A percentile compares a stretch with the other conserved stretches of the same genome.
Evolutionary conservation across 441 rosid genomes (phyloP).

Genomic region (Flueggea neowawraea): DNA sequence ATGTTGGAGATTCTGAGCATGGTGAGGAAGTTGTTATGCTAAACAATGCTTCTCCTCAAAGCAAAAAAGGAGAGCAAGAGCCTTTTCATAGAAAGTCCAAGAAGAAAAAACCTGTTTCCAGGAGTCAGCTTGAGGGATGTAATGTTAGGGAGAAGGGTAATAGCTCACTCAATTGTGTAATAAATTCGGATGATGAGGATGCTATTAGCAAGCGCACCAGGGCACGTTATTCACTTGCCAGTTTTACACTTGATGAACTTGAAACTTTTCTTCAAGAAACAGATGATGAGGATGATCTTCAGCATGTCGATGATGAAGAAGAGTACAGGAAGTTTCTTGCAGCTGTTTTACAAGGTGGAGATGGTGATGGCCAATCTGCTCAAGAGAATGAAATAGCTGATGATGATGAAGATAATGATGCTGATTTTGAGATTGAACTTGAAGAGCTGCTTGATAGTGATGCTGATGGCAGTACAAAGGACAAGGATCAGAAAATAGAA

Average conservation of each 20-base stretch:
- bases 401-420: slow-evolving; percentile 89
- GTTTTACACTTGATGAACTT: slow-evolving; percentile 96
- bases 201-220: slow-evolving; percentile 93
- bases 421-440: slow-evolving; percentile 96
- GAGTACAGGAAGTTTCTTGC: slow-evolving; percentile 94
- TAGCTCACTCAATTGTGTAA: too few species aligned
- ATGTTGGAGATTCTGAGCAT: slow-evolving; percentile 36
- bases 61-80: slow-evolving; percentile 15
- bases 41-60: slow-evolving; percentile 24
- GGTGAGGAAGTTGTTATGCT: slow-evolving; percentile 43
- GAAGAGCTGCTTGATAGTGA: slow-evolving; percentile 97
- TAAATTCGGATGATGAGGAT: slow-evolving; percentile 38
- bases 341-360: slow-evolving; percentile 70
- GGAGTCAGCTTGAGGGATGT: too few species aligned
- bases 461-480: slow-evolving; percentile 51
- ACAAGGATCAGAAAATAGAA: slow-evolving; percentile 28
- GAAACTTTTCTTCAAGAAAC: slow-evolving; percentile 98
- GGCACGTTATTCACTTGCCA: slow-evolving; percentile 82
- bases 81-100: slow-evolving; percentile 12
- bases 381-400: slow-evolving; percentile 40
- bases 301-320: slow-evolving; percentile 82
- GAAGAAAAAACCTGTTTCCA: slow-evolving; percentile 19
- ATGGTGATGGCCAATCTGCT: slow-evolving; percentile 39
- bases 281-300: slow-evolving; percentile 90
- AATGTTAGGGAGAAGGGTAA: too few species aligned